phyloP scores from a whole-genome alignment of 2,329 filamentous ascomycete species.

The Cladophialophora immunda region DNA sequence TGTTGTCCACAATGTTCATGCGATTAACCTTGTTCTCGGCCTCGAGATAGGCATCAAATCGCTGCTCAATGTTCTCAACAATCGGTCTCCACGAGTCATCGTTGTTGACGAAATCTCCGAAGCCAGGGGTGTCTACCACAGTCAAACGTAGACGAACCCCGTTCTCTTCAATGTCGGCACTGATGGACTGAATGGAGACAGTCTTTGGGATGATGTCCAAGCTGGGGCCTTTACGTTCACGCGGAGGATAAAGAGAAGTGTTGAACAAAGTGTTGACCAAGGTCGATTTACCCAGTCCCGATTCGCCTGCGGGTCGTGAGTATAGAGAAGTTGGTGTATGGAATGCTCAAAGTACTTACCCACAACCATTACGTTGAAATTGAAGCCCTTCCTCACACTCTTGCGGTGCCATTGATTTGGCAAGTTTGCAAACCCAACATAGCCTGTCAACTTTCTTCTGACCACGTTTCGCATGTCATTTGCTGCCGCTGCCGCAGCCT shows the following conservation, averaged over 20 bases:
- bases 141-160: conserved; percentile 95
- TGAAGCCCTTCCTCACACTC: conserved; percentile 99
- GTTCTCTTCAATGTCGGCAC: conserved; percentile 97
- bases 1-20: conserved; percentile 99
- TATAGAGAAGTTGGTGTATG: neutral
- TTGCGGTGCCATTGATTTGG: conserved; percentile 99
- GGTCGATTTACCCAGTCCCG: conserved; percentile 97
- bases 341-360: conserved; percentile 68
- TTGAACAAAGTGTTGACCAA: conserved; percentile 99
- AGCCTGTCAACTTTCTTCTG: conserved; percentile 96
- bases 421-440: conserved; percentile 97
- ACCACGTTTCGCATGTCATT: conserved; percentile 92
- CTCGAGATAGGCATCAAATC: conserved; percentile 97
- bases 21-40: conserved; percentile 99
- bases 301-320: conserved; percentile 76
- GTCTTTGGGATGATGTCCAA: conserved; percentile 99
- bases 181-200: conserved; percentile 92
- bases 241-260: conserved; percentile 97
- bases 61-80: conserved; percentile 99
- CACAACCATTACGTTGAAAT: conserved; percentile 99
- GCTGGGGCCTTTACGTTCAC: conserved; percentile 97
- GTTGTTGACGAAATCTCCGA: conserved; percentile 99
- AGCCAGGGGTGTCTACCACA: conserved; percentile 96
- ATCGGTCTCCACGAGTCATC: conserved; percentile 99
- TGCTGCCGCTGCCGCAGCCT: conserved; percentile 63